These are phyloP conservation scores for Trichoderma sp. DNA, from an alignment of 2,329 filamentous ascomycete species.

Conservation along the genomic window DNA sequence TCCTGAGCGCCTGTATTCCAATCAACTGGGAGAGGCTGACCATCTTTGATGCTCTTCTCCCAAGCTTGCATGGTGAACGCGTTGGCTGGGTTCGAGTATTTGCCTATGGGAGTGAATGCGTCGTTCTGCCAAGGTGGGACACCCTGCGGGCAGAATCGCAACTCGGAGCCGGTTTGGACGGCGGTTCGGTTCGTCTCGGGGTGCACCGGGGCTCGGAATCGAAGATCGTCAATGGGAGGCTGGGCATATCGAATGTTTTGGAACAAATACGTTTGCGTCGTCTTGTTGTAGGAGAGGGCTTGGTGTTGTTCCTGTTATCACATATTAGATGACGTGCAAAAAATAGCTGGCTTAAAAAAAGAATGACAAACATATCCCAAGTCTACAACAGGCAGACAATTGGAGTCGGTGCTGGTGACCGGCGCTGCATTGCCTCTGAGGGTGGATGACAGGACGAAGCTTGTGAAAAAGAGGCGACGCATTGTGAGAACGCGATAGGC, in stretches of 20 bases:
- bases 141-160: neutral
- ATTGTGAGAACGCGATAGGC: neutral
- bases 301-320: neutral
- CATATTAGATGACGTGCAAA: neutral
- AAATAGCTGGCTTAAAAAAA: rapidly evolving
- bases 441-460: neutral
- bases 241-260: conserved; percentile 6
- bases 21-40: neutral
- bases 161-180: neutral
- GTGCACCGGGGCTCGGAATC: neutral
- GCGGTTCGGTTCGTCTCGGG: neutral
- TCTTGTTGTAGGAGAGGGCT: neutral
- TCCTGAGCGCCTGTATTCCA: neutral
- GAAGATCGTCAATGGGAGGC: neutral
- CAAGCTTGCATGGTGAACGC: neutral
- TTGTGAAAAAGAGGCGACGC: neutral
- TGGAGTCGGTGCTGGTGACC: neutral
- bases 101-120: neutral
- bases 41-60: neutral
- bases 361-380: neutral
- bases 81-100: neutral
- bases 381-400: neutral
- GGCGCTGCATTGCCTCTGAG: neutral
- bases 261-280: neutral
- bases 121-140: neutral